phyloP scores from a whole-genome alignment of 495 filamentous ascomycete genomes.

The Aspergillus homomorphus region DNA sequence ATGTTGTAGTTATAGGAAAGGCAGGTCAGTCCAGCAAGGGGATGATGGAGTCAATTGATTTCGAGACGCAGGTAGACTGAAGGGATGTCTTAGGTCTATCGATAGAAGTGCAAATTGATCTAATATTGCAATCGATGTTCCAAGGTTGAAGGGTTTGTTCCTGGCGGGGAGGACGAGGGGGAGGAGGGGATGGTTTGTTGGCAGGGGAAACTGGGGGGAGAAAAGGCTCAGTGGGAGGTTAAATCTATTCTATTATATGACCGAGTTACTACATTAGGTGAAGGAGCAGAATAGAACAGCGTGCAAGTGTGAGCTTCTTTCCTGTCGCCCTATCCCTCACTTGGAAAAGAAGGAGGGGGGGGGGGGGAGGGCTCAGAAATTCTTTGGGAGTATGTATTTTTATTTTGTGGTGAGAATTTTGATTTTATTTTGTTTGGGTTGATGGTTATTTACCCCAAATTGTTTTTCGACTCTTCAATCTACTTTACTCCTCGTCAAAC shows the following conservation, averaged over 20 bases:
- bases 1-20: conserved; percentile 24
- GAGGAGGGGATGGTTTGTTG: conserved; percentile 1
- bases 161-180: conserved; percentile 3
- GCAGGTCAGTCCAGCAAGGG: conserved; percentile 30
- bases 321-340: not conserved
- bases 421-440: conserved; percentile 18
- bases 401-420: conserved; percentile 9
- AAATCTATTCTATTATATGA: not conserved
- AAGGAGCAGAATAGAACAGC: conserved; percentile 4
- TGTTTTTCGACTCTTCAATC: conserved; percentile 6
- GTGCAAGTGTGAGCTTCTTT: not conserved
- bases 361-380: not conserved
- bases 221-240: not conserved
- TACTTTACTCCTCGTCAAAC: conserved; percentile 7
- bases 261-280: conserved; percentile 13
- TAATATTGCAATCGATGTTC: conserved; percentile 3
- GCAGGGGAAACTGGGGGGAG: conserved; percentile 3
- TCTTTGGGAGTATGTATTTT: conserved; percentile 6
- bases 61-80: conserved; percentile 15
- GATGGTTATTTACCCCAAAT: conserved; percentile 21
- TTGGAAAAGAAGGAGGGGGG: conserved; percentile 3
- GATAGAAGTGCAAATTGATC: conserved; percentile 8
- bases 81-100: conserved; percentile 23
- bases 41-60: conserved; percentile 17
- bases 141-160: conserved; percentile 1